Conservation (phyloP, 1,284 basidiomycete species). For the Cystobasidium slooffiae region DNA sequence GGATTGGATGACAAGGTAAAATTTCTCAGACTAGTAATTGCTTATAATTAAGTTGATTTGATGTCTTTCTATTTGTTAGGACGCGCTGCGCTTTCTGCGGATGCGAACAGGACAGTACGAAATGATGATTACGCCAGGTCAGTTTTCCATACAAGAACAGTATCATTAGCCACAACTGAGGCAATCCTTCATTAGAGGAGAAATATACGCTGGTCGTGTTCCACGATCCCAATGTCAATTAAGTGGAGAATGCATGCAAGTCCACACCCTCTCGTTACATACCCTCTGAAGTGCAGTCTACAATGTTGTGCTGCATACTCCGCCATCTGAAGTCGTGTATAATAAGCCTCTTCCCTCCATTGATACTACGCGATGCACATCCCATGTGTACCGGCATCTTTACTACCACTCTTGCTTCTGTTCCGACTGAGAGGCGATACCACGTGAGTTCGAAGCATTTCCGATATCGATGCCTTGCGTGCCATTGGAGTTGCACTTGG, state of each 20-base stretch:
- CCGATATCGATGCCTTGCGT: neutral
- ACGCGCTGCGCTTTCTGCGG: slow-evolving; percentile 83
- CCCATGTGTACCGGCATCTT: neutral
- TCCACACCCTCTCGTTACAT: slow-evolving; percentile 12
- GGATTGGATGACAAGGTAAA: slow-evolving; percentile 67
- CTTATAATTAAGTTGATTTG: neutral
- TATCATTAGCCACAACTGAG: neutral
- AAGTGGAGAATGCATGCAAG: neutral
- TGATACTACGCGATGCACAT: neutral
- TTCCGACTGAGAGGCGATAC: slow-evolving; percentile 10
- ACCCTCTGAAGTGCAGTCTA: neutral
- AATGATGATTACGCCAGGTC: slow-evolving; percentile 90
- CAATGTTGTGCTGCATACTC: neutral
- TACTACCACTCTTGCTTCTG: neutral
- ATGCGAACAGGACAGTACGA: slow-evolving; percentile 90
- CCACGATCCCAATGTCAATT: slow-evolving; percentile 26
- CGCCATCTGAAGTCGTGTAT: neutral
- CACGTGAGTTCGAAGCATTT: slow-evolving; percentile 2
- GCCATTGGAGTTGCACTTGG: neutral
- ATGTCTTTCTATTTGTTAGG: slow-evolving; percentile 62
- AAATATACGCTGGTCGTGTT: slow-evolving; percentile 43
- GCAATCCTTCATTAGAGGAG: slow-evolving; percentile 10
- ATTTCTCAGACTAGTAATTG: slow-evolving; percentile 56
- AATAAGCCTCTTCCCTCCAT: neutral
- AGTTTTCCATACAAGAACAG: slow-evolving; percentile 52